Conservation (phyloP, 108 stramenopile genomes). For the Discostella pseudostelligera region DNA sequence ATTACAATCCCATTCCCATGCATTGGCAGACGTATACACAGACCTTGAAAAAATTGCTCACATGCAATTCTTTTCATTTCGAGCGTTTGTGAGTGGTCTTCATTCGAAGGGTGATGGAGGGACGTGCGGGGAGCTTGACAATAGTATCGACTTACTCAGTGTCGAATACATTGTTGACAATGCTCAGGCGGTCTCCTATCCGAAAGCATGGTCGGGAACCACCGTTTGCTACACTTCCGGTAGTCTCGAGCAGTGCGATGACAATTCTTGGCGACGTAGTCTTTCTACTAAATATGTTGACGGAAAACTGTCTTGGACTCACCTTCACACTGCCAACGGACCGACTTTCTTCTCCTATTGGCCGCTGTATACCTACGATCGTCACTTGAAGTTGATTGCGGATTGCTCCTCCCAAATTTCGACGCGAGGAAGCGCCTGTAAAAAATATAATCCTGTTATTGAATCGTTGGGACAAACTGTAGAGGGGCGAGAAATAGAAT, state of each 20-base stretch:
- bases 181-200: constrained; percentile 60
- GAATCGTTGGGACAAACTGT: constrained; percentile 63
- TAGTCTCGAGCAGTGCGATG: constrained; percentile 44
- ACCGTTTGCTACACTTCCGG: constrained; percentile 62
- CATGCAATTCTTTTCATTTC: constrained; percentile 77
- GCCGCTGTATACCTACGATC: constrained; percentile 72
- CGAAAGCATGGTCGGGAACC: constrained; percentile 68
- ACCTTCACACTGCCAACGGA: constrained; percentile 53
- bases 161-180: constrained; percentile 70
- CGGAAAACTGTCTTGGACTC: constrained; percentile 67
- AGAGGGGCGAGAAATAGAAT: constrained; percentile 82
- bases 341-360: constrained; percentile 70
- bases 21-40: constrained; percentile 60
- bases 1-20: background rate
- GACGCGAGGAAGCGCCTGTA: background rate
- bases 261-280: constrained; percentile 61
- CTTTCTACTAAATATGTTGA: constrained; percentile 55
- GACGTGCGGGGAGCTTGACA: constrained; percentile 8
- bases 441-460: constrained; percentile 37
- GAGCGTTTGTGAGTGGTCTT: constrained; percentile 37
- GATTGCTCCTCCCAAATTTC: constrained; percentile 38
- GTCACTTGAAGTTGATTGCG: constrained; percentile 67
- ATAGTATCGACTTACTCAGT: constrained; percentile 27
- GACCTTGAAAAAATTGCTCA: constrained; percentile 68
- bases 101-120: constrained; percentile 26